Conservation (phyloP, 2,329 filamentous ascomycete genomes). For the Oidium heveae region DNA sequence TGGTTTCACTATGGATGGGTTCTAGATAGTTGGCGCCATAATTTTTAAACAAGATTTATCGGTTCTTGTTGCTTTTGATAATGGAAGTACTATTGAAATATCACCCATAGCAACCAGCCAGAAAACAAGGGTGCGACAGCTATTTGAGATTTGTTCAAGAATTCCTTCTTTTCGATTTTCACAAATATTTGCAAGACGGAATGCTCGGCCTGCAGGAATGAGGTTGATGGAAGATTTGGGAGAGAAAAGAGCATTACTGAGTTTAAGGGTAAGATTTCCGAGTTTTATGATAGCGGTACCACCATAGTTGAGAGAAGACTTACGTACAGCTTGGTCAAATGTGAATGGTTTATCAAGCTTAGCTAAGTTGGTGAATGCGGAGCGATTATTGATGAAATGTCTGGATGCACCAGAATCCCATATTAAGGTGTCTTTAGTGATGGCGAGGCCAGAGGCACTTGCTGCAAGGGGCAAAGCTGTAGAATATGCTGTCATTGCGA, state of each 20-base stretch:
- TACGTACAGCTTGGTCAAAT: not conserved
- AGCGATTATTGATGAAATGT: not conserved
- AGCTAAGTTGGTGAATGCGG: not conserved
- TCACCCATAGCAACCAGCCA: not conserved
- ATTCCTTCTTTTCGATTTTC: not conserved
- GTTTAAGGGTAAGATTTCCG: not conserved
- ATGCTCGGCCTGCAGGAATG: not conserved
- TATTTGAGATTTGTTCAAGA: not conserved
- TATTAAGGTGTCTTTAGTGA: not conserved
- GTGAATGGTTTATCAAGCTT: not conserved
- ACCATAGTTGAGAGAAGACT: not conserved
- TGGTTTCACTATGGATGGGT: not conserved
- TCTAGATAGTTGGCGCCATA: not conserved
- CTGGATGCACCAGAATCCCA: not conserved
- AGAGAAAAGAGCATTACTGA: not conserved
- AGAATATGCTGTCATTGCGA: constrained; percentile 1
- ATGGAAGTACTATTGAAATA: not conserved
- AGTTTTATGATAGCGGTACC: not conserved
- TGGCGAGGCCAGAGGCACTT: not conserved
- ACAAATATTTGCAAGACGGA: not conserved
- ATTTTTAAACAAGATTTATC: not conserved
- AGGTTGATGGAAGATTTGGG: not conserved
- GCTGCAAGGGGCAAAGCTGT: not conserved
- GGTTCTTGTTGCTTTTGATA: not conserved
- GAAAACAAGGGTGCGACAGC: not conserved